Percentiles rank a stretch among this genome's conserved stretches.
Evolutionary conservation across 192 early-diverging fungal genomes (phyloP).

Genomic region (Podochytrium sp.): DNA sequence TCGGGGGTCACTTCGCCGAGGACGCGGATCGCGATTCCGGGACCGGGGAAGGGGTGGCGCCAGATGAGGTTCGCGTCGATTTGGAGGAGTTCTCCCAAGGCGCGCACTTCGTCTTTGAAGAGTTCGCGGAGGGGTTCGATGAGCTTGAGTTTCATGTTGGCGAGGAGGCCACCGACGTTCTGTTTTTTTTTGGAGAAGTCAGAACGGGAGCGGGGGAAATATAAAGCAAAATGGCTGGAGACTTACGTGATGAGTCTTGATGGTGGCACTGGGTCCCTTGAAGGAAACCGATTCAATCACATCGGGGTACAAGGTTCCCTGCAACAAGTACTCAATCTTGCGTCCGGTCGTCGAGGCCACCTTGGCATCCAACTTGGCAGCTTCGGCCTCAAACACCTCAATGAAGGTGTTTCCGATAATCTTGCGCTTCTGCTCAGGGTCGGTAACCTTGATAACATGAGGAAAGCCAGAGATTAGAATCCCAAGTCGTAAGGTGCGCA

Average conservation of each 20-base stretch:
- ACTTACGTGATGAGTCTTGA: constrained; percentile 96
- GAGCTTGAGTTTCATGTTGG: constrained; percentile 97
- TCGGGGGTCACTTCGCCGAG: constrained; percentile 92
- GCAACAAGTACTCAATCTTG: constrained; percentile 92
- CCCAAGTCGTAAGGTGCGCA: neutral
- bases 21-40: constrained; percentile 97
- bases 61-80: constrained; percentile 95
- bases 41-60: constrained; percentile 99
- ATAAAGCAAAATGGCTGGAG: neutral
- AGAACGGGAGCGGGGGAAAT: too few relatives aligned
- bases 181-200: too few relatives aligned
- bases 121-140: constrained; percentile 98
- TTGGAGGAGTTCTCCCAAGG: constrained; percentile 86
- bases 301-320: constrained; percentile 98
- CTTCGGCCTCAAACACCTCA: constrained; percentile 79
- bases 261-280: constrained; percentile 98
- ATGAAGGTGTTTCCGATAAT: constrained; percentile 99
- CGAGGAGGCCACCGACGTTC: constrained; percentile 95
- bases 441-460: constrained; percentile 67
- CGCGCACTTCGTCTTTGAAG: constrained; percentile 99
- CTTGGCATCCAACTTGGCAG: constrained; percentile 80
- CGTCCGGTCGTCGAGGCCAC: constrained; percentile 73
- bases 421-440: constrained; percentile 98
- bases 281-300: constrained; percentile 98
- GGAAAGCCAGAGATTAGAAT: too few relatives aligned